These are phyloP conservation scores for Cordyceps javanica DNA, from an alignment of 2,329 filamentous ascomycete species.

Conservation along the genomic window DNA sequence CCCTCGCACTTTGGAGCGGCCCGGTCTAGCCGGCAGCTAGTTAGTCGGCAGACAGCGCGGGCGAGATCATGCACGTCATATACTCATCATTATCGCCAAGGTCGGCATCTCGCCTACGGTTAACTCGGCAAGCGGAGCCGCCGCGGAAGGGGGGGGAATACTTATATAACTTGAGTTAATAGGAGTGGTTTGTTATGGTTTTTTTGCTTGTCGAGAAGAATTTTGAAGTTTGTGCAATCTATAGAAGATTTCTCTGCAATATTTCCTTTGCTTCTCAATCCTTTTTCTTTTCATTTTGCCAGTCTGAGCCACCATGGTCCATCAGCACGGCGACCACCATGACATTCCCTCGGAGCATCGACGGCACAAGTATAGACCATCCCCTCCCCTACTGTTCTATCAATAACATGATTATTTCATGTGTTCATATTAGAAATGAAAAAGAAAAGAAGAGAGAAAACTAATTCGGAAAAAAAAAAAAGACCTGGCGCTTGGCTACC, in stretches of 20 bases:
- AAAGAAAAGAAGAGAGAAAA: too few relatives aligned
- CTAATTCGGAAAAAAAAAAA: too few relatives aligned
- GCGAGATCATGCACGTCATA: too few relatives aligned
- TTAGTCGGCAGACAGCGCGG: too few relatives aligned
- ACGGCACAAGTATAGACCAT: conserved; percentile 33
- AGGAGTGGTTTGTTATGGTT: too few relatives aligned
- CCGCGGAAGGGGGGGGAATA: too few relatives aligned
- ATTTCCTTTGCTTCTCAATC: neutral
- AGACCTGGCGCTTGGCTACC: conserved; percentile 56
- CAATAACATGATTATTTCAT: too few relatives aligned
- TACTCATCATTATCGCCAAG: neutral
- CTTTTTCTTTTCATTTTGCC: neutral
- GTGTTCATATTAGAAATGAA: too few relatives aligned
- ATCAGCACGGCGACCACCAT: conserved; percentile 44
- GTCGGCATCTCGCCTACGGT: neutral
- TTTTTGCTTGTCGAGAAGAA: neutral
- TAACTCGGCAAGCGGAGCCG: neutral
- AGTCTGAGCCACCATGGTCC: conserved; percentile 34
- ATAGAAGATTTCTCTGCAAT: too few relatives aligned
- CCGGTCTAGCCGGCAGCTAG: too few relatives aligned
- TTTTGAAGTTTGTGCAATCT: neutral
- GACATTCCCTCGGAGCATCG: conserved; percentile 44
- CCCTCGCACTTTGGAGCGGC: too few relatives aligned
- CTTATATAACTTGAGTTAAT: neutral
- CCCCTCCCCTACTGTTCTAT: neutral